Evolutionary conservation across 306 rosid genomes (phyloP), one percentile per base, ranked within the genome.

Genomic region (Trifolium repens): DNA sequence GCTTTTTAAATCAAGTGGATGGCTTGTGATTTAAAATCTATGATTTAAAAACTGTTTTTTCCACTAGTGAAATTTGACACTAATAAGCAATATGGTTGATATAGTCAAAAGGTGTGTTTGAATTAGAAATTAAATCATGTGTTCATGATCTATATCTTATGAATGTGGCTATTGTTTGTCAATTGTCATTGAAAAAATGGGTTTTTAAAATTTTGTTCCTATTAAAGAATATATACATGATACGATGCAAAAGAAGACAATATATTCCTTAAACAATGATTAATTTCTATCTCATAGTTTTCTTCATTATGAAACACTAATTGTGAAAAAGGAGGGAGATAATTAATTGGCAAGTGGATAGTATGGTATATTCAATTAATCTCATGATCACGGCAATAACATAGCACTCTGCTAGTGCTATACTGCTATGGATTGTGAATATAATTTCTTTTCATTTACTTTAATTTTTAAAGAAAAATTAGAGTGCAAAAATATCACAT

Each of bases 121-220:
- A 72, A 68, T 76, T 60, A 67, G 0, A 77, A 67, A 22, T 22
- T 22, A 22, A 67, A 17, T 66, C 75, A 54, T 57, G 32, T 54
- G n/a, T 22, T 71, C 52, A 76, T 16, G 66, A 71, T 26, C 64
- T 62, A 13, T 40, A 62, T 58, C 73, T 55, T 58, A 53, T 63
- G 77, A 80, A 84, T 53, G 72, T 77, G 85, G 77, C 68, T 73
- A 13, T 39, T 80, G 71, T 80, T 68, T 77, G 77, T 84, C 82
- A 76, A 72, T 43, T 71, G 46, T 39, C 73, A 9, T 64, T 46
- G 30, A 76, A 16, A 55, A 22, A 65, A 65, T 49, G 17, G 22
- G 69, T 55, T 68, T 59, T 60, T 10, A 60, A 22, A 22, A 63
- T 68, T 64, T 55, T 9, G 27, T 49, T 10, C 32, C 37, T 37